Base-by-base conservation (phyloP, 1,284 basidiomycete species). In the Singerocomus inundabilis region DNA sequence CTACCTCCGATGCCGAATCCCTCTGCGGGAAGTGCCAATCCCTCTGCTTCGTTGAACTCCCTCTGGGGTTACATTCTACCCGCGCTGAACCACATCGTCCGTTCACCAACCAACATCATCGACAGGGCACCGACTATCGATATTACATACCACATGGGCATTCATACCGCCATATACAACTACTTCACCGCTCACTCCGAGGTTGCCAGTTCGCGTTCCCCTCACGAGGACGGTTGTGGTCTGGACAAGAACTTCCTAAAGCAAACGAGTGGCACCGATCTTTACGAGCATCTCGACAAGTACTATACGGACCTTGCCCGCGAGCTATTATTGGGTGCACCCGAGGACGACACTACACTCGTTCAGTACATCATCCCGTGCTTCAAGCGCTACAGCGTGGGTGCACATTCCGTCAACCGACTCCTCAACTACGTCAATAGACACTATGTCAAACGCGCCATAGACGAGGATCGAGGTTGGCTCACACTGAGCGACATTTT, bases 381-480 rank as follows among this genome's bases (percentile, higher is more conserved):
- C 62, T 88, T 85, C 72, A 76, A 77, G 53, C 84, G 85, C 45
- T 89, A 81, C 67, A 74, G 75, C 52, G 73, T 79, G 30, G 85
- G 86, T 44, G 81, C 81, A 7, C 76, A 79, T 54, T 78, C 84
- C 46, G 78, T 84, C 52, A 77, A 82, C 64, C 79, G 87, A 56
- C 77, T 89, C 26, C 76, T 88, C 56, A 87, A 82, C 70, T 89
- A 89, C 64, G 78, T 89, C 46, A 88, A 89, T 66, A 78, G 86
- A 21, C 85, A 88, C 66, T 86, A 85, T 60, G 85, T 89, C 57
- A 85, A 84, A 63, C 81, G 84, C 24, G 82, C 83, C 38, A 73
- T 84, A 8, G 85, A 88, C 65, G 85, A 89, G 67, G 87, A 88
- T 66, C 79, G 74, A 54, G 85, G 87, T 31, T 89, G 86, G 86